Evolutionary conservation across 495 filamentous ascomycete genomes (phyloP).

Genomic region (Halenospora varia): DNA sequence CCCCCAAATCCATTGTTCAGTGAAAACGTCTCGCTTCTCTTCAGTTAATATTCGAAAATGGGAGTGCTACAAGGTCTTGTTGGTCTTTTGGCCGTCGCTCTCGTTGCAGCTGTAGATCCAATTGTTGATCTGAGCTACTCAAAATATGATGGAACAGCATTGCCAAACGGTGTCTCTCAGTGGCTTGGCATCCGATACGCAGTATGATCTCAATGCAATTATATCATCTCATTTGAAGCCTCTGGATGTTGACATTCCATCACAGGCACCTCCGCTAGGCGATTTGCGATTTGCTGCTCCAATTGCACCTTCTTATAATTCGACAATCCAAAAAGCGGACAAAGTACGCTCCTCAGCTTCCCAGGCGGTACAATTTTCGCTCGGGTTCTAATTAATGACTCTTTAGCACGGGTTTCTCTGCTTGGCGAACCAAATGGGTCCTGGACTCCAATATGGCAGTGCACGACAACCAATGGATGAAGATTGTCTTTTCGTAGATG

Average conservation of each 20-base stretch:
- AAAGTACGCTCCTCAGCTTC: conserved; percentile 1
- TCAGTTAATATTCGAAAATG: background rate
- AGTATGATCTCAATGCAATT: background rate
- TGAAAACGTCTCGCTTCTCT: background rate
- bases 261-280: conserved; percentile 43
- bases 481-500: conserved; percentile 46
- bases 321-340: conserved; percentile 8
- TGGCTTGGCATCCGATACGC: conserved; percentile 53
- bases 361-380: too few relatives aligned
- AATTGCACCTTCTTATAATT: conserved; percentile 10
- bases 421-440: conserved; percentile 9
- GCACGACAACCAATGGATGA: conserved; percentile 42
- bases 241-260: background rate
- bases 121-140: conserved; percentile 42
- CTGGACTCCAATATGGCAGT: conserved; percentile 11
- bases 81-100: background rate
- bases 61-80: background rate
- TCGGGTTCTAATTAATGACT: too few relatives aligned
- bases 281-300: conserved; percentile 48
- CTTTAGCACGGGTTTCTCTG: conserved; percentile 9
- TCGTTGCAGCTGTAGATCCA: background rate
- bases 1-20: background rate
- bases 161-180: conserved; percentile 27
- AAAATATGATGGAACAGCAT: conserved; percentile 34
- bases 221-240: too few relatives aligned